A percentile compares a stretch with the other conserved stretches of the same genome.
These are phyloP conservation scores for Calonectria crousiana DNA, from an alignment of 2,329 filamentous ascomycete genomes.

Conservation along the genomic window DNA sequence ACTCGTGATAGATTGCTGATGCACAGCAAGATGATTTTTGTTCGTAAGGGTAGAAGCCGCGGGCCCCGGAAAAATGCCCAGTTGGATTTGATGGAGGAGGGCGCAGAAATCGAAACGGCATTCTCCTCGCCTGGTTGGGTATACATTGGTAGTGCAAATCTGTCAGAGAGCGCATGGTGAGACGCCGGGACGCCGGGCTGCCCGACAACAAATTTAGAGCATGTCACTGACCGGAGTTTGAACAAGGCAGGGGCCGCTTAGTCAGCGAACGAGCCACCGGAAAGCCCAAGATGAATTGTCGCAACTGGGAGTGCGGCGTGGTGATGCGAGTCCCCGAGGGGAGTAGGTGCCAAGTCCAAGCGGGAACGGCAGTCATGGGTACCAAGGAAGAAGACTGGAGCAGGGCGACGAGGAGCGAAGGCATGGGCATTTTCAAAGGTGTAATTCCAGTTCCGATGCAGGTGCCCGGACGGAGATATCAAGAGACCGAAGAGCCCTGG, in stretches of 20 bases:
- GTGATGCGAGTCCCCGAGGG: constrained; percentile 69
- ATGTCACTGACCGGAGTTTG: constrained; percentile 40
- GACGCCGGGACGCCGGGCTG: constrained; percentile 46
- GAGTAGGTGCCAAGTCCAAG: constrained; percentile 28
- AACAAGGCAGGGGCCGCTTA: constrained; percentile 76
- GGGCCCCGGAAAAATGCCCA: constrained; percentile 21
- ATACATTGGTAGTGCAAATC: constrained; percentile 91
- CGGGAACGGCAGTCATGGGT: constrained; percentile 24
- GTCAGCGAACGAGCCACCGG: constrained; percentile 76
- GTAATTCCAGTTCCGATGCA: constrained; percentile 74
- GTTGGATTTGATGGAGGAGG: constrained; percentile 22
- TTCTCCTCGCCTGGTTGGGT: constrained; percentile 70
- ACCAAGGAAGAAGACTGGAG: constrained; percentile 4
- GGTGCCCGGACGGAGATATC: constrained; percentile 67
- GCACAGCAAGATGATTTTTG: constrained; percentile 84
- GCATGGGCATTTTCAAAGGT: constrained; percentile 61
- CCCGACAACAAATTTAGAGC: constrained; percentile 15
- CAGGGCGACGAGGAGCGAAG: constrained; percentile 22
- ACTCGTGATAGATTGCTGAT: constrained; percentile 79
- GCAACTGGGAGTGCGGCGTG: constrained; percentile 97
- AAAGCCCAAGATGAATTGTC: constrained; percentile 80
- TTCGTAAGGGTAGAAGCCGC: constrained; percentile 47
- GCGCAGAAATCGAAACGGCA: constrained; percentile 35
- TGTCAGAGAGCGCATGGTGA: constrained; percentile 94
- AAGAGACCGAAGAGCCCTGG: constrained; percentile 55